These are phyloP conservation scores for Trametes hirsuta DNA, from an alignment of 1,284 basidiomycete species.

Conservation along the genomic window DNA sequence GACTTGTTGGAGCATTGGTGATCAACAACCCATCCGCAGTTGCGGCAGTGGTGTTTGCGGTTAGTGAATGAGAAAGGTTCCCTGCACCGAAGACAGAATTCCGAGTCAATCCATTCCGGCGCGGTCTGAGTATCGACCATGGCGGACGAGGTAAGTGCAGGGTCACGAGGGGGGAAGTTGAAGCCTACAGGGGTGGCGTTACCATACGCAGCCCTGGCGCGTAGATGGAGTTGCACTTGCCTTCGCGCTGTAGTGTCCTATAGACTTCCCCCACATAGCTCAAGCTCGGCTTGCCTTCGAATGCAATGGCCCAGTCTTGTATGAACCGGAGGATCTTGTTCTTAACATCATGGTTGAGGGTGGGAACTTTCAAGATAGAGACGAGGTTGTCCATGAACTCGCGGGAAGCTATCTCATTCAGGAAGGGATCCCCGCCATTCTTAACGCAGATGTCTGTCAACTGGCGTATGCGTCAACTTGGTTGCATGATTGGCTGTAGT, in stretches of 20 bases:
- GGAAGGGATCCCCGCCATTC: slow-evolving; percentile 95
- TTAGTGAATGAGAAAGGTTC: slow-evolving; percentile 94
- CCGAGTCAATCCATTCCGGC: slow-evolving; percentile 96
- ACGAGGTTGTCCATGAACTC: slow-evolving; percentile 95
- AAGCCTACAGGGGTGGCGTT: slow-evolving; percentile 52
- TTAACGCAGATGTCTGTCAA: slow-evolving; percentile 95
- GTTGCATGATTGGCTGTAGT: neutral
- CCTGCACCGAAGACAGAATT: slow-evolving; percentile 93
- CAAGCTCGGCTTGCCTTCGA: slow-evolving; percentile 81
- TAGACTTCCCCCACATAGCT: slow-evolving; percentile 82
- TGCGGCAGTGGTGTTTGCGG: slow-evolving; percentile 97
- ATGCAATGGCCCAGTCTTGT: slow-evolving; percentile 93
- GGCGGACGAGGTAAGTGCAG: slow-evolving; percentile 67
- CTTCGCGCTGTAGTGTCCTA: slow-evolving; percentile 75
- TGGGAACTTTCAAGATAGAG: slow-evolving; percentile 76
- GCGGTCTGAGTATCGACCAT: slow-evolving; percentile 90
- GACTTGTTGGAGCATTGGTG: slow-evolving; percentile 90
- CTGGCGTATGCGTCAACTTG: slow-evolving; percentile 43
- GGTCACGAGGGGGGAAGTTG: slow-evolving; percentile 83
- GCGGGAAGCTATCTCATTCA: slow-evolving; percentile 81
- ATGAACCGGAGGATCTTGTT: slow-evolving; percentile 78
- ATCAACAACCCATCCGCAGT: slow-evolving; percentile 97
- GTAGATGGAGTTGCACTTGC: slow-evolving; percentile 41
- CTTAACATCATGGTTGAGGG: slow-evolving; percentile 84
- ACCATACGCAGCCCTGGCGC: neutral